A percentile compares a stretch with the other conserved stretches of the same genome.
Conservation (phyloP, 2,329 filamentous ascomycete species). For the Diaporthe sp. region DNA sequence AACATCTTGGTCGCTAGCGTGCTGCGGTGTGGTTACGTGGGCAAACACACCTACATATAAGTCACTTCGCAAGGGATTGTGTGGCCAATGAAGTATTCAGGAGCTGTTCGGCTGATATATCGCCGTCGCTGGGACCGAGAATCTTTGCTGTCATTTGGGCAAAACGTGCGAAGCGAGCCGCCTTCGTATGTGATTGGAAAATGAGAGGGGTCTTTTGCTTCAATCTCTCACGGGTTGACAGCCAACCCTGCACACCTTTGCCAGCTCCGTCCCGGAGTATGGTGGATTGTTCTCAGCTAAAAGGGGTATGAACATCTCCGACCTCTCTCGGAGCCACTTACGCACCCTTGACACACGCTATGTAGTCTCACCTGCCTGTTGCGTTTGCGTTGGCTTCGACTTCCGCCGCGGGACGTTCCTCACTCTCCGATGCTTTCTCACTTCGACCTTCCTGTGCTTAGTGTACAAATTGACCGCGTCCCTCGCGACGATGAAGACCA, state of each 20-base stretch:
- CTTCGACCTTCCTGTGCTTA: conserved; percentile 73
- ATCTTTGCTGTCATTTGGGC: background rate
- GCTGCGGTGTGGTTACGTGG: background rate
- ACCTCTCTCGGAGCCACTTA: background rate
- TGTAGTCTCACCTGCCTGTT: conserved; percentile 1
- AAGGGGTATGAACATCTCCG: background rate
- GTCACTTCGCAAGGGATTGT: background rate
- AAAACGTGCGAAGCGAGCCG: background rate
- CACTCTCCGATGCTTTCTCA: conserved; percentile 67
- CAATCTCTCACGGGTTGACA: background rate
- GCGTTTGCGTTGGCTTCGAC: conserved; percentile 21
- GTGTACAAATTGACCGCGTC: conserved; percentile 73
- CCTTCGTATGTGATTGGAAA: background rate
- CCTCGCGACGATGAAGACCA: conserved; percentile 88
- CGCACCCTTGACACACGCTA: background rate
- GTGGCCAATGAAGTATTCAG: background rate
- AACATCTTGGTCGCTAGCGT: background rate
- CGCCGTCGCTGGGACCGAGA: background rate
- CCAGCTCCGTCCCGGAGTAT: background rate
- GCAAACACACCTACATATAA: background rate
- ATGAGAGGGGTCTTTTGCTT: too few relatives aligned
- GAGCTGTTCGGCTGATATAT: background rate
- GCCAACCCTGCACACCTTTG: background rate
- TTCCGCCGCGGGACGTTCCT: conserved; percentile 58
- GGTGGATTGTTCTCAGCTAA: background rate